Conservation (phyloP, 2,329 filamentous ascomycete genomes). For the Arthrinium puccinioides region DNA sequence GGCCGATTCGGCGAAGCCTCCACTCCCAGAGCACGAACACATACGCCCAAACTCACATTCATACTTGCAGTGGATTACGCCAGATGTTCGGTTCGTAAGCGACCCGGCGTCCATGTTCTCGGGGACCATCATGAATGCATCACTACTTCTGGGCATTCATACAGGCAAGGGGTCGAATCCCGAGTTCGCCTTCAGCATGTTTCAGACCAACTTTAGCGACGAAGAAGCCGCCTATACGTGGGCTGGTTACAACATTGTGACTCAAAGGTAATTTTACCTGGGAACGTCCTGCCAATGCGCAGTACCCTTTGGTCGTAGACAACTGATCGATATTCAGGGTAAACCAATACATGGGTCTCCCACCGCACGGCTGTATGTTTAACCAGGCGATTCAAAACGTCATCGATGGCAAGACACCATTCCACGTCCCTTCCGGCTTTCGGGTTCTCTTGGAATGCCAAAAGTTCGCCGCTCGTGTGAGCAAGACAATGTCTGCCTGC, state of each 20-base stretch:
- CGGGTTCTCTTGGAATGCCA: conserved; percentile 40
- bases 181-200: conserved; percentile 36
- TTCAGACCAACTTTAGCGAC: conserved; percentile 36
- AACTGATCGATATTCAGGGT: too few relatives aligned
- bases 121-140: conserved; percentile 38
- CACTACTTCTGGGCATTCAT: conserved; percentile 42
- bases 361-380: conserved; percentile 36
- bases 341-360: conserved; percentile 36
- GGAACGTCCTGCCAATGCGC: too few relatives aligned
- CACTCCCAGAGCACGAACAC: too few relatives aligned
- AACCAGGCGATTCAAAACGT: conserved; percentile 41
- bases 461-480: conserved; percentile 41
- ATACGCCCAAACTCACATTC: too few relatives aligned
- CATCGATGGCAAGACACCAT: conserved; percentile 31
- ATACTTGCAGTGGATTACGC: conserved; percentile 49
- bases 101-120: conserved; percentile 43
- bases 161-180: conserved; percentile 43
- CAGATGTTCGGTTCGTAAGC: conserved; percentile 41
- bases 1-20: too few relatives aligned
- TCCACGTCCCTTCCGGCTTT: conserved; percentile 36
- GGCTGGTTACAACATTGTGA: conserved; percentile 44
- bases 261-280: conserved; percentile 43
- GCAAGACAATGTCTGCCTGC: conserved; percentile 38
- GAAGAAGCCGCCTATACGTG: conserved; percentile 47
- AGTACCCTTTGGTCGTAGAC: too few relatives aligned